Evolutionary conservation across 495 filamentous ascomycete species (phyloP).

Genomic region (Haplographium delicatum): DNA sequence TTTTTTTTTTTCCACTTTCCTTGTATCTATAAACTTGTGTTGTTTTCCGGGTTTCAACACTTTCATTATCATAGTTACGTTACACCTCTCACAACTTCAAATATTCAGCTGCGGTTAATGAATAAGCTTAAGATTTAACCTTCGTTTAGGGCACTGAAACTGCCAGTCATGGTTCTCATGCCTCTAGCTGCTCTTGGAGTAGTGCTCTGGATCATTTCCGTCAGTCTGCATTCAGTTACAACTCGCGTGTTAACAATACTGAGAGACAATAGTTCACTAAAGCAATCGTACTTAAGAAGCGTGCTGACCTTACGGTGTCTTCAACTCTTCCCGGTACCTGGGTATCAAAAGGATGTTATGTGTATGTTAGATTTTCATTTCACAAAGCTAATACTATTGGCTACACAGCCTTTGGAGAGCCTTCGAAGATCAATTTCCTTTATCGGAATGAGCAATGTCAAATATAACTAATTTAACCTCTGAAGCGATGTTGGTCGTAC

Average conservation of each 20-base stretch:
- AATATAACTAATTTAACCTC: not conserved
- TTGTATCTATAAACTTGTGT: not conserved
- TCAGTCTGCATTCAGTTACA: not conserved
- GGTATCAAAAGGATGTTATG: slow-evolving; percentile 17
- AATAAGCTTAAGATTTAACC: no score
- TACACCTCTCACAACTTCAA: no score
- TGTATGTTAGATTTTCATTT: slow-evolving; percentile 7
- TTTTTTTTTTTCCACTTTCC: not conserved
- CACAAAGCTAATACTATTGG: no score
- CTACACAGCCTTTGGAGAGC: no score
- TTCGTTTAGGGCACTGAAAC: no score
- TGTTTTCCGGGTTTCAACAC: no score
- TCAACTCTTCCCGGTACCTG: slow-evolving; percentile 15
- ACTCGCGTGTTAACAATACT: not conserved
- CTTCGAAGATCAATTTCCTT: no score
- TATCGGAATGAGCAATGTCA: not conserved
- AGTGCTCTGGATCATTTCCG: not conserved
- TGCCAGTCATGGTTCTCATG: not conserved
- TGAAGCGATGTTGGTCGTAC: slow-evolving; percentile 10
- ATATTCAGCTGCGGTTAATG: no score
- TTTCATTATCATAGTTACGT: no score
- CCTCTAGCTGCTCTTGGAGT: not conserved
- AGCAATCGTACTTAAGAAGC: slow-evolving; percentile 6
- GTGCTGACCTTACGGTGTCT: not conserved
- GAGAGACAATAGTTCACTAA: slow-evolving; percentile 2